Conservation (phyloP, 2,329 filamentous ascomycete species). For the Fusarium musae region DNA sequence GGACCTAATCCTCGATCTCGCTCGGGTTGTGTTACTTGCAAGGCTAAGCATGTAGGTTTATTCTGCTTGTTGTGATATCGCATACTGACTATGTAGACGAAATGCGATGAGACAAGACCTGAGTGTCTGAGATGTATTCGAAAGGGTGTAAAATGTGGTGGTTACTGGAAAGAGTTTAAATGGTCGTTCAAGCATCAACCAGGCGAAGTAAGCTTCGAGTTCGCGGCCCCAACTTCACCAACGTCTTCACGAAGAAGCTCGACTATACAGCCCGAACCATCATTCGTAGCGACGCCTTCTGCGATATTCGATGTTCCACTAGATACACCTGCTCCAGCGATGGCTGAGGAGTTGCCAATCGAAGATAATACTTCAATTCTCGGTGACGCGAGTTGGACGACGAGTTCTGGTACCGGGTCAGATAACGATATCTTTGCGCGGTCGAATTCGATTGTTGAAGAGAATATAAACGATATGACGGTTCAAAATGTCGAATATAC, state of each 20-base stretch:
- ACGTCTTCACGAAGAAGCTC: conserved; percentile 17
- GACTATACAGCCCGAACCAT: conserved; percentile 11
- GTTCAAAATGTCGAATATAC: conserved; percentile 10
- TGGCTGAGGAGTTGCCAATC: conserved; percentile 4
- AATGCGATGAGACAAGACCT: conserved; percentile 48
- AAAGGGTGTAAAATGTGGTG: conserved; percentile 45
- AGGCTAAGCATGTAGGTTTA: conserved; percentile 42
- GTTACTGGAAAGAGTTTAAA: conserved; percentile 48
- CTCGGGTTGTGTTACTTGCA: conserved; percentile 48
- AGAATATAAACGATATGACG: neutral
- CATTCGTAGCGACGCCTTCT: neutral
- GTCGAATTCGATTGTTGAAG: conserved; percentile 7
- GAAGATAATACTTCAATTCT: conserved; percentile 20
- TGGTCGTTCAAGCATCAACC: conserved; percentile 57
- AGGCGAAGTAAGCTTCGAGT: conserved; percentile 23
- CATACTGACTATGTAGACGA: conserved; percentile 30
- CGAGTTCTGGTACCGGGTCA: conserved; percentile 26
- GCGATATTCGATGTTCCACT: neutral
- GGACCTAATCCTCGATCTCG: conserved; percentile 42
- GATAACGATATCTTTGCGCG: conserved; percentile 27
- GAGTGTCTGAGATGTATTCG: conserved; percentile 43
- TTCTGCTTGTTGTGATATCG: neutral
- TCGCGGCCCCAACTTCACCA: conserved; percentile 14
- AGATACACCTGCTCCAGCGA: neutral
- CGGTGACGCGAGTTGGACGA: conserved; percentile 24